Base-by-base conservation (phyloP, 176 grass and related monocot species). In the Aegilops umbellulata region DNA sequence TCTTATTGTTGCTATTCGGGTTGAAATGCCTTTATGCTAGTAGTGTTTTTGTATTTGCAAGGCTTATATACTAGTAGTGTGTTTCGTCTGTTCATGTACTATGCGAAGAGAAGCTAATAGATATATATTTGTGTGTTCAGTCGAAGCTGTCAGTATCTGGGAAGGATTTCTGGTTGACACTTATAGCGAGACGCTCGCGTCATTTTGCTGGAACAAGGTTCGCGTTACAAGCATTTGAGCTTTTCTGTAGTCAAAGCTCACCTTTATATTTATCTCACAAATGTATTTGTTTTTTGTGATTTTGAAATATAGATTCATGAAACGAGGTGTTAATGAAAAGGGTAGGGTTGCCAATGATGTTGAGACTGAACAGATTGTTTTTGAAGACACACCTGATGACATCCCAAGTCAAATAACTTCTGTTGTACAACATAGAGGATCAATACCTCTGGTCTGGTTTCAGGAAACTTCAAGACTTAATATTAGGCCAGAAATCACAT, bases 181-280 rank as follows among this genome's bases (percentile, higher is more conserved):
- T 99, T 80, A 93, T 99, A 78, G 97, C 97, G 31, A 95, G 97
- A 36, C 94, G 97, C 6, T 99, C 97, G 0, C 94, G 97, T 53
- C 97, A 99, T 97, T 99, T 97, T 99, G 97, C 97, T 23, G 97
- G 97, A 89, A 99, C 97, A 69, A 97, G 97, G 97, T 99, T 91
- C 84, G 42, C 73, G 61, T 65, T 46, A 73, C 32, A 87, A 39
- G 65, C 65, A 24, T 71, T 94, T 68, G 51, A 36, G 4, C 81
- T 89, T 80, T 49, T 16, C 24, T 38, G 0, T 69, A 85, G 23
- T 11, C 46, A 71, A 77, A 64, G 23, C 11, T 78, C 27, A 24
- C 17, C 20, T 73, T 74, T 64, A 57, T 57, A 85, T 77, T 77
- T 62, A 74, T 66, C 20, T 77, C 15, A 44, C 30, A 42, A 19